Evolutionary conservation across 2,329 filamentous ascomycete species (phyloP), one percentile per base, ranked within the genome.

Genomic region (Talaromyces albobiverticillius): DNA sequence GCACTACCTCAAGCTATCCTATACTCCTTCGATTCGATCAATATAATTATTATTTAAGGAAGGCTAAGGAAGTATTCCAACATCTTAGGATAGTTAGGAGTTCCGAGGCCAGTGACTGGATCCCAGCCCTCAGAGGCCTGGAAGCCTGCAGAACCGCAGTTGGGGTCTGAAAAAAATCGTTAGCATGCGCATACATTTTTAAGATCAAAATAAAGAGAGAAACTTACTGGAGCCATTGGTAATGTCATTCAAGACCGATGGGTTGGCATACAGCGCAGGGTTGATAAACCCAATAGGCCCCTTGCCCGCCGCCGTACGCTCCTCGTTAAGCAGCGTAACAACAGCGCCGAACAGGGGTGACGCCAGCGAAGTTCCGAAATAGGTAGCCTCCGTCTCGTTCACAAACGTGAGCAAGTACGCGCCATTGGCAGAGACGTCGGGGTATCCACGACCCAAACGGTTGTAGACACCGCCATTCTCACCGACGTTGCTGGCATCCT

Each of bases 101-200:
- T 68, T 20, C 67, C 67, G 31, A 71, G 55, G 7, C 68, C 64
- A 4, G 67, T 66, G 6, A 61, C 64, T 1, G 65, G 67, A 49
- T 68, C 67, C 67, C 65, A 69, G 59, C 63, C 65, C 60, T 48
- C 53, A 22, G 53, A 55, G 23, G 53, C 46, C 26, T 55, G 47
- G 20, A 46, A 55, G 25, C 53, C 47, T 11, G 18, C 25, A 13
- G 46, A 55, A 18, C 53, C 46, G 25, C 47, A 55, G 22, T 55
- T 55, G 23, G 53, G 53, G 26, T 55, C 14, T 14, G 22, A 18
- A 26, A 4, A 34, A n/a, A 3, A 8, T 8, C 2, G 3, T 6
- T 13, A 10, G 25, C 20, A 11, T 8, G 10, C 6, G n/a, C n/a
- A n/a, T n/a, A n/a, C n/a, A n/a, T n/a, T n/a, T n/a, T n/a, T n/a